Evolutionary conservation across 371 early-diverging fungal species (phyloP).

Genomic region (Rhizomucor miehei): DNA sequence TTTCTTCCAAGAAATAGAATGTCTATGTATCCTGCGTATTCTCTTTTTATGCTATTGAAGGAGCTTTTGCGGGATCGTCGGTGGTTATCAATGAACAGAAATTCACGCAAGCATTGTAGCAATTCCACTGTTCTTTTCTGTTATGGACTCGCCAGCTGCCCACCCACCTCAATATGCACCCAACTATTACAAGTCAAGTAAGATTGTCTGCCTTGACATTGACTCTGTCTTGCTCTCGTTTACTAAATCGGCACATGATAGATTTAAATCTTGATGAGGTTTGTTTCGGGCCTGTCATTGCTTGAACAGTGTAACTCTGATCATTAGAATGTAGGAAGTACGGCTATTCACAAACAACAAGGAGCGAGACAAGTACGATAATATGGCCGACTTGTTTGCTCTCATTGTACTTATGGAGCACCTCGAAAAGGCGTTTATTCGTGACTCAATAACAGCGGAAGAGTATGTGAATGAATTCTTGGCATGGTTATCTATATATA

Average conservation of each 20-base stretch:
- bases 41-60: no score
- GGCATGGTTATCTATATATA: not conserved
- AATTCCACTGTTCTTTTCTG: no score
- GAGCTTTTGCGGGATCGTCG: no score
- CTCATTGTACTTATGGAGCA: slow-evolving; percentile 90
- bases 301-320: not conserved
- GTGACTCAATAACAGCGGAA: slow-evolving; percentile 79
- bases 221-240: not conserved
- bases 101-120: no score
- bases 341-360: slow-evolving; percentile 73
- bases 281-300: not conserved
- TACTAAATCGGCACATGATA: slow-evolving; percentile 4
- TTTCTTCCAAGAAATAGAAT: no score
- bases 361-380: slow-evolving; percentile 90
- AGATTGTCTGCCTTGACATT: slow-evolving; percentile 3
- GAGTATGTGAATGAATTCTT: slow-evolving; percentile 61
- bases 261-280: slow-evolving; percentile 47
- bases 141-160: slow-evolving; percentile 27
- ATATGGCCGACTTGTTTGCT: slow-evolving; percentile 89
- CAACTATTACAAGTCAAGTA: slow-evolving; percentile 16
- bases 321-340: slow-evolving; percentile 49
- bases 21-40: no score
- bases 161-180: slow-evolving; percentile 37
- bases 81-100: no score
- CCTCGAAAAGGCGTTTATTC: slow-evolving; percentile 90